Evolutionary conservation across 2,329 filamentous ascomycete genomes (phyloP), one percentile per base, ranked within the genome.

Genomic region (Phialocephala subalpina): DNA sequence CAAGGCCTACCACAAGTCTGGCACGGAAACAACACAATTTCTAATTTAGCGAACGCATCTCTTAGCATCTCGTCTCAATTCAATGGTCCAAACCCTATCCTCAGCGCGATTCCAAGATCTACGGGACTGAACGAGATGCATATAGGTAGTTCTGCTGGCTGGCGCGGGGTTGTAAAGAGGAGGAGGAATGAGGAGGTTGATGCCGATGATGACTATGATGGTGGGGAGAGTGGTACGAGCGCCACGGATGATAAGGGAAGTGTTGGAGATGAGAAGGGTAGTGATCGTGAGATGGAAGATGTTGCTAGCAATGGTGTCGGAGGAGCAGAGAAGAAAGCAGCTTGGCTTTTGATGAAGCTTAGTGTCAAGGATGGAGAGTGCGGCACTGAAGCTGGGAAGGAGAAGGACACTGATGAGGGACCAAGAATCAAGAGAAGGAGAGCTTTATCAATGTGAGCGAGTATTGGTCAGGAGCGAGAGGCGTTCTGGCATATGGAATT

Each of bases 281-380:
- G 58, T 45, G 65, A 72, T 67, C 52, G 42, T 60, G 45, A 69
- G 40, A 67, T 63, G 47, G 62, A 65, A 7, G 72, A 69, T 59
- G 60, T 56, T 29, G 66, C 68, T 42, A 69, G 59, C 59, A 66
- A 40, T 45, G n/a, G 36, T 4, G 20, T 47, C 38, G 73, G 68
- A 8, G 78, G 78, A 0, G 75, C 75, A 14, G 74, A 84, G 59
- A 82, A 80, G 71, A 82, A 82, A 53, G 83, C 82, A 0, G 83
- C 83, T 20, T 75, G 82, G 65, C 72, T 83, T 6, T 73, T 85
- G 42, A 80, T 85, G 81, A 82, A 82, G 60, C 77, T 85, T 29
- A 81, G 81, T 65, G 77, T 83, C 22, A 73, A 77, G 59, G 80
- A 47, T 53, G 61, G 45, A 62, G 68, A 66, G 29, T 25, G 58